phyloP scores from a whole-genome alignment of 2,329 filamentous ascomycete genomes.

The Exophiala calicioides region DNA sequence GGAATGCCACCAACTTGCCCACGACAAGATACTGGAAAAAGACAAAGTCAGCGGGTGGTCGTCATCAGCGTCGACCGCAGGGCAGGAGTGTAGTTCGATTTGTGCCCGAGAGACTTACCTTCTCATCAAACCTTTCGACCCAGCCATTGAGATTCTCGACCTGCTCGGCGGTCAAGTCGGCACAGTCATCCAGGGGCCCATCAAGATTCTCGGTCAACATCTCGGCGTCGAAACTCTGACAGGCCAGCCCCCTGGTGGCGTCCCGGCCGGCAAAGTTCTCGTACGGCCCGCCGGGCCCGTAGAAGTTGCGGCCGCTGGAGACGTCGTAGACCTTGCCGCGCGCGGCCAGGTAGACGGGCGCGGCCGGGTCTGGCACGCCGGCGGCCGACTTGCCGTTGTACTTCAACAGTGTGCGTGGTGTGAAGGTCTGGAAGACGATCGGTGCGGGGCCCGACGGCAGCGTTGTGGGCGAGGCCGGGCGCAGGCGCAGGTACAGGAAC shows the following conservation, averaged over 20 bases:
- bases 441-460: slow-evolving; percentile 61
- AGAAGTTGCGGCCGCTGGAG: slow-evolving; percentile 82
- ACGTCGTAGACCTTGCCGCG: slow-evolving; percentile 92
- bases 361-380: no score
- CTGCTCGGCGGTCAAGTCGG: slow-evolving; percentile 71
- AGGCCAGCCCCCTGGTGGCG: slow-evolving; percentile 82
- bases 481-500: slow-evolving; percentile 60
- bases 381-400: slow-evolving; percentile 85
- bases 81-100: not conserved
- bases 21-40: slow-evolving; percentile 77
- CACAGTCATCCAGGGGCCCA: slow-evolving; percentile 74
- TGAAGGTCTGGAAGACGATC: slow-evolving; percentile 84
- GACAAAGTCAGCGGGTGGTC: no score
- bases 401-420: slow-evolving; percentile 77
- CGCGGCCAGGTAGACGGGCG: slow-evolving; percentile 90
- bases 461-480: slow-evolving; percentile 52
- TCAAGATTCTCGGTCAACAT: slow-evolving; percentile 93
- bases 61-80: no score
- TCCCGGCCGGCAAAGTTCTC: slow-evolving; percentile 94
- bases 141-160: slow-evolving; percentile 82
- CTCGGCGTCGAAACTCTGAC: slow-evolving; percentile 88
- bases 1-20: slow-evolving; percentile 72
- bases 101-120: slow-evolving; percentile 47
- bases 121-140: slow-evolving; percentile 90
- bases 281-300: slow-evolving; percentile 92